Base-by-base conservation (phyloP, 2,329 filamentous ascomycete genomes). In the Botryotinia globosa region DNA sequence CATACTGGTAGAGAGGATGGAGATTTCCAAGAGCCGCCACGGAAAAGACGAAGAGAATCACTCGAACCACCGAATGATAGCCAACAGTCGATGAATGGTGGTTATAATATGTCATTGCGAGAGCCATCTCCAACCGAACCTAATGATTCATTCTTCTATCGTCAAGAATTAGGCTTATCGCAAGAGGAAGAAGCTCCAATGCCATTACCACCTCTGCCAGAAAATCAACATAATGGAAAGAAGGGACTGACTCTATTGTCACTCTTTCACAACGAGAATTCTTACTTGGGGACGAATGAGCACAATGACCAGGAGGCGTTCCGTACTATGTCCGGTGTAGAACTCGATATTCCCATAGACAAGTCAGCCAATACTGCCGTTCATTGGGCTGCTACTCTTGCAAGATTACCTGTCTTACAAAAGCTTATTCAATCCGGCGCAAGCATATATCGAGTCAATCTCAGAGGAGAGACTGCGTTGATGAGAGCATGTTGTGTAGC, bases 381-480 rank as follows among this genome's bases (percentile, higher is more conserved):
- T 58, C 95, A 98, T 80, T 99, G 96, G 96, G 96, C 96, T 3
- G 94, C 96, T 8, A 98, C 96, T 7, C 86, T 99, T 64, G 94
- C 94, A 4, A 91, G 95, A 25, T 91, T 97, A 80, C 88, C 92
- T 1, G 86, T 99, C 9, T 85, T 98, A 72, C 90, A 92, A 71
- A 88, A 94, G 0, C 86, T 99, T 18, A 92, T 98, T 72, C 87
- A 90, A 8, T 91, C 92, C 64, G 96, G 96, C 1, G 94, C 95
- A 1, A 97, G 91, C 77, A 94, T 97, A 64, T 93, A 91, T 80
- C 89, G 96, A 44, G 91, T 97, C 1, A 99, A 98, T 79, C 90
- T 91, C 37, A 92, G 91, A 1, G 96, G 96, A 22, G 94, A 98
- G 82, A 98, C 94, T 0, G 93, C 96, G 0, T 83, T 99, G 61